Evolutionary conservation across 2,329 filamentous ascomycete genomes (phyloP), one percentile per base, ranked within the genome.

Genomic region (Stachybotrys echinatus): DNA sequence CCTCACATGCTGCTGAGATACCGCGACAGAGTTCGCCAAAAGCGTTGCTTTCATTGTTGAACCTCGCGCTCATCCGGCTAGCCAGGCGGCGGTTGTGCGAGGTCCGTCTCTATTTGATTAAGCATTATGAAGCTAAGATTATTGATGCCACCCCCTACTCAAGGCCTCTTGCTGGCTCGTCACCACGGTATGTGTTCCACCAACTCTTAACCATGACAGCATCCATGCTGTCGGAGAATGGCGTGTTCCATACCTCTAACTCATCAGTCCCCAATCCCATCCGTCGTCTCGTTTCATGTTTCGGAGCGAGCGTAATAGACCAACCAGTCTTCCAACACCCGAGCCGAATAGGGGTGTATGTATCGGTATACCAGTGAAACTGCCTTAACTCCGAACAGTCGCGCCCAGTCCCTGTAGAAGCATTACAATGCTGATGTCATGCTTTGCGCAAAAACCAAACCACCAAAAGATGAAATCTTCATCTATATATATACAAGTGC

Each of bases 391-490:
- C 74, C 73, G 56, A 49, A 55, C 63, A 55, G 53, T 61, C 66
- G 64, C 66, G 65, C 66, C 61, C 62, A 68, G 66, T 64, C 56
- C 59, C 60, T 74, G n/a, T 70, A 72, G 72, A 68, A 68, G 17
- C 65, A 70, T 19, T 42, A 46, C 23, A 70, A 71, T 73, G 67
- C 69, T 69, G 60, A 72, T 74, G 69, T 72, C 68, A 65, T 73
- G 69, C 65, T 65, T 22, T 71, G 42, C 42, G 27, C 23, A 45
- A 23, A 23, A 45, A 45, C 42, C 71, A 64, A 70, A 72, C 72
- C 71, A 71, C 70, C 74, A 74, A 69, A 72, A 72, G 66, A 72
- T 70, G 45, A 48, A 48, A n/a, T n/a, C 66, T 66, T 65, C 66
- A 21, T 5, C 61, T 40, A 57, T 74, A 65, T 75, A 75, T 75